A percentile compares a stretch with the other conserved stretches of the same genome.
These are phyloP conservation scores for Ophiocordyceps sinensis DNA, from an alignment of 2,329 filamentous ascomycete species.

Conservation along the genomic window DNA sequence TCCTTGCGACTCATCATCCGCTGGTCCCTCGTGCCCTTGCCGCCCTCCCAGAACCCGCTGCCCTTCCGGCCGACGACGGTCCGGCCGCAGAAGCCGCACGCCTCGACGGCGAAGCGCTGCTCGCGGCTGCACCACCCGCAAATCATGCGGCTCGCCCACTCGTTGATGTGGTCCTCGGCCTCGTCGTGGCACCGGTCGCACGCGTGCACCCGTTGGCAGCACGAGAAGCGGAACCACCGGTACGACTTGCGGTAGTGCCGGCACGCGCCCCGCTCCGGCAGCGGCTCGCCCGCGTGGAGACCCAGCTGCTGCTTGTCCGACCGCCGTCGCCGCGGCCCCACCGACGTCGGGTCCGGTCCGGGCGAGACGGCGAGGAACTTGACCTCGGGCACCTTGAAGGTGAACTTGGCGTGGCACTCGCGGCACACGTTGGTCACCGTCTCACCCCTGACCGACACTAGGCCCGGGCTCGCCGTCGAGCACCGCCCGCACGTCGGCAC, in stretches of 20 bases:
- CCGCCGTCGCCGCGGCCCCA: slow-evolving; percentile 19
- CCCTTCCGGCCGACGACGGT: slow-evolving; percentile 52
- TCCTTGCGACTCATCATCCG: slow-evolving; percentile 62
- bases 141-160: slow-evolving; percentile 75
- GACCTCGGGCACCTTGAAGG: slow-evolving; percentile 62
- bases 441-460: slow-evolving; percentile 61
- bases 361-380: slow-evolving; percentile 61
- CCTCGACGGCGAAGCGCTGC: slow-evolving; percentile 64
- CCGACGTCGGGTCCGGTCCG: background rate
- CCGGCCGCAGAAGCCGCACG: slow-evolving; percentile 59
- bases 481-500: slow-evolving; percentile 65
- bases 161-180: slow-evolving; percentile 55
- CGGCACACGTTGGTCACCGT: slow-evolving; percentile 61
- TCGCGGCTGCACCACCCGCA: slow-evolving; percentile 70
- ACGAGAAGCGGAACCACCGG: slow-evolving; percentile 52
- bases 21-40: slow-evolving; percentile 64
- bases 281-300: slow-evolving; percentile 39
- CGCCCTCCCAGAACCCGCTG: slow-evolving; percentile 74
- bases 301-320: slow-evolving; percentile 39
- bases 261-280: slow-evolving; percentile 39
- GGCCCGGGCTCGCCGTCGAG: slow-evolving; percentile 53
- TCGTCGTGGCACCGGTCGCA: slow-evolving; percentile 65
- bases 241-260: slow-evolving; percentile 43
- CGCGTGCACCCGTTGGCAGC: slow-evolving; percentile 42
- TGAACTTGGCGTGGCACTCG: slow-evolving; percentile 67